Conservation (phyloP, 768 basidiomycete species). For the Lactarius hatsudake region DNA sequence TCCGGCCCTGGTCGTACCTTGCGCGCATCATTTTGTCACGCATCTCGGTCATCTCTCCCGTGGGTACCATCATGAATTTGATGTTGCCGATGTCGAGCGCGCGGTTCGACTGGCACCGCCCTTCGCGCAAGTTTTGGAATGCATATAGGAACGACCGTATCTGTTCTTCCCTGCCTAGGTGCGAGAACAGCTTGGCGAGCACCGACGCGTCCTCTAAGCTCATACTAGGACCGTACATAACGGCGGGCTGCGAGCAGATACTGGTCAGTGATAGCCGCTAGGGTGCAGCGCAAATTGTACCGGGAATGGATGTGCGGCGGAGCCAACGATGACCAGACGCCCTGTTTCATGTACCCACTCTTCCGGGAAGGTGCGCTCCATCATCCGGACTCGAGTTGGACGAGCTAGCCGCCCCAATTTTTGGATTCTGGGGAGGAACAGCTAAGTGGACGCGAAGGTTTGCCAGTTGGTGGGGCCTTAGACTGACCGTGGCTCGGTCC, state of each 20-base stretch:
- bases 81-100: constrained; percentile 29
- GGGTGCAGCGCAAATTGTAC: constrained; percentile 24
- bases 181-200: constrained; percentile 40
- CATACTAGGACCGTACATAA: constrained; percentile 37
- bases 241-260: constrained; percentile 31
- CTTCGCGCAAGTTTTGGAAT: constrained; percentile 37
- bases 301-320: constrained; percentile 40
- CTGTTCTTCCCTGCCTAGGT: constrained; percentile 33
- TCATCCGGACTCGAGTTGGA: constrained; percentile 28
- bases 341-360: constrained; percentile 37
- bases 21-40: constrained; percentile 33
- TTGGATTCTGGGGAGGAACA: constrained; percentile 18
- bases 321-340: constrained; percentile 36
- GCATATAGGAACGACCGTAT: constrained; percentile 36
- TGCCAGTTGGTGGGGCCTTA: neutral
- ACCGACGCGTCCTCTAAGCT: constrained; percentile 42
- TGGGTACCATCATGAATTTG: constrained; percentile 28
- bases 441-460: neutral
- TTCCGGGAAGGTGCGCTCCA: constrained; percentile 30
- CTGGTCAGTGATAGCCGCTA: neutral
- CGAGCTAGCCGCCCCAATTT: constrained; percentile 25
- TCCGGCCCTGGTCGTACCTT: constrained; percentile 26
- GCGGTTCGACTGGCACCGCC: constrained; percentile 29
- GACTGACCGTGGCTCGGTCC: constrained; percentile 26
- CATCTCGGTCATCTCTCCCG: constrained; percentile 25